Base-by-base conservation (phyloP, 225 moss, liverwort and hornwort species). In the Polytrichum formosum region DNA sequence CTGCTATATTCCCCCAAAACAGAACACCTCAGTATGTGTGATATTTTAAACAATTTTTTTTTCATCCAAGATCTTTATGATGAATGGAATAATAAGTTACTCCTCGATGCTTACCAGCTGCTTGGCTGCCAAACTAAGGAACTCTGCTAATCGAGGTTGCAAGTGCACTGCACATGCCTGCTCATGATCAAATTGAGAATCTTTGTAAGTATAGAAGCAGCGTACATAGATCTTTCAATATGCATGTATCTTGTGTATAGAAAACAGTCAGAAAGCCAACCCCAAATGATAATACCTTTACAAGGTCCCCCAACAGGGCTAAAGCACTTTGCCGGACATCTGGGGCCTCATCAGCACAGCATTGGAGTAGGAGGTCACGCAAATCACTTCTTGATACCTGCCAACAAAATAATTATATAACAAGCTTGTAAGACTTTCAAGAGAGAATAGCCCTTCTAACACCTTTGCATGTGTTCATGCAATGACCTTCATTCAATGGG, bases 321-420 rank as follows among this genome's bases (percentile, higher is more conserved):
- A 93, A 80, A 25, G 92, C 92, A 82, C 92, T 93, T 78, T 93
- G 92, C 28, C 92, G 90, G 53, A 93, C 90, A 85, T 93, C 92
- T 37, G 90, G 86, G 60, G 92, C 92, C 22, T 93, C 90, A 67
- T 93, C 92, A 18, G 80, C 92, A 77, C 92, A 93, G 81, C 90
- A 93, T 73, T 89, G 90, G 54, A 93, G 78, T 60, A 90, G 86
- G 72, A 93, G 88, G 74, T 93, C 92, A 61, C 85, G 82, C 67
- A 93, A 68, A 78, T 90, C 92, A 76, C 92, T 93, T 82, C 88
- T 84, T 53, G 88, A 88, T 8, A 93, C 92, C 92, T 93, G 75
- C 16, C 54, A 55, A 46, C 58, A 58, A 21, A 10, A 55, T 67
- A 30, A 66, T 26, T 6, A 56, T 16, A 74, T 22, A 28, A 18